phyloP scores from a whole-genome alignment of 2,329 filamentous ascomycete species.

The Aspergillus melleus region DNA sequence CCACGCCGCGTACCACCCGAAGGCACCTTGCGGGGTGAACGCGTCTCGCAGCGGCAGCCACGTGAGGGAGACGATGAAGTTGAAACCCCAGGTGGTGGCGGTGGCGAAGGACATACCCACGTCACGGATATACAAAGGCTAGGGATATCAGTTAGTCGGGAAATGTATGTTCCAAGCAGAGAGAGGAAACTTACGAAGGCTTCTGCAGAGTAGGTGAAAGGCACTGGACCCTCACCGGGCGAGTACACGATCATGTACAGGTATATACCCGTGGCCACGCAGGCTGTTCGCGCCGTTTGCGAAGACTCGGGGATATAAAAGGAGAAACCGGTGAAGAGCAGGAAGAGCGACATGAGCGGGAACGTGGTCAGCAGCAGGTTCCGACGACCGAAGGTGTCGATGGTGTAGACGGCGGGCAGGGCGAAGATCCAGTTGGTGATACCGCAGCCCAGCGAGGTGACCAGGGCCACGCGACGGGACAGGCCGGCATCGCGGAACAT shows the following conservation, averaged over 20 bases:
- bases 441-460: constrained; percentile 64
- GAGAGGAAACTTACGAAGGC: constrained; percentile 45
- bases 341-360: constrained; percentile 54
- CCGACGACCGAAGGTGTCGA: constrained; percentile 65
- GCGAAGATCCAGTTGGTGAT: constrained; percentile 67
- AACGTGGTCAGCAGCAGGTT: constrained; percentile 64
- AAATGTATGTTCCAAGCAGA: background rate
- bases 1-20: constrained; percentile 58
- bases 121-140: constrained; percentile 58
- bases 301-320: constrained; percentile 48
- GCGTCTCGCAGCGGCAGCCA: constrained; percentile 52
- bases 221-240: constrained; percentile 61
- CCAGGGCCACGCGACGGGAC: constrained; percentile 54
- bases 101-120: constrained; percentile 62
- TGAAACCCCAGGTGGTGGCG: constrained; percentile 58
- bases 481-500: constrained; percentile 60
- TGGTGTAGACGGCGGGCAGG: constrained; percentile 63
- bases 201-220: constrained; percentile 66
- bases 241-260: constrained; percentile 56
- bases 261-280: constrained; percentile 43
- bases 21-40: constrained; percentile 55
- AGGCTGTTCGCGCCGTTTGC: constrained; percentile 32
- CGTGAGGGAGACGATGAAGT: constrained; percentile 54
- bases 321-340: constrained; percentile 51
- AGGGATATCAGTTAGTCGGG: background rate